Evolutionary conservation across 2,329 filamentous ascomycete genomes (phyloP).

Genomic region (Trichocomaceae sp.): DNA sequence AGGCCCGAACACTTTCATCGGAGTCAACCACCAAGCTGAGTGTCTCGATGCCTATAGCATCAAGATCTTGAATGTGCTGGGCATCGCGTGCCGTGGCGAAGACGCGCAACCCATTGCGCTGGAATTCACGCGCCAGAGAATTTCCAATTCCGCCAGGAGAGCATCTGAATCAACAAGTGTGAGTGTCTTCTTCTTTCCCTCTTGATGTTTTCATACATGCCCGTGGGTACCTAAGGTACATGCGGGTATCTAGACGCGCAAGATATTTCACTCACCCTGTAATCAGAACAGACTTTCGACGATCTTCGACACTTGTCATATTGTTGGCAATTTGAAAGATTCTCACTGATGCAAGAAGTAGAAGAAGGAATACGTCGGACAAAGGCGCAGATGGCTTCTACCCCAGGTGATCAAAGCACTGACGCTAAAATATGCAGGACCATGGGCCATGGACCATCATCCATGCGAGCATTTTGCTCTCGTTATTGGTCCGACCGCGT

Average conservation of each 20-base stretch:
- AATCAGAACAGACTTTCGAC: slow-evolving; percentile 36
- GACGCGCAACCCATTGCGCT: slow-evolving; percentile 47
- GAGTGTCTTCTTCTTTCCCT: not conserved
- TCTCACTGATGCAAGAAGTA: not conserved
- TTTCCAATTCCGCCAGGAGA: slow-evolving; percentile 54
- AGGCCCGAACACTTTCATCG: slow-evolving; percentile 42
- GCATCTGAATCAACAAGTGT: slow-evolving; percentile 29
- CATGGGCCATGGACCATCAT: too few species aligned
- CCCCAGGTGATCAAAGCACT: not conserved
- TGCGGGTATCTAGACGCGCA: too few species aligned
- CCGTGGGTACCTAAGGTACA: not conserved
- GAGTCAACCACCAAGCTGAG: slow-evolving; percentile 49
- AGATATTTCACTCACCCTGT: slow-evolving; percentile 30
- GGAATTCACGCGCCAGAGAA: slow-evolving; percentile 52
- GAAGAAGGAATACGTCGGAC: not conserved
- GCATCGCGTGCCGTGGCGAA: slow-evolving; percentile 53
- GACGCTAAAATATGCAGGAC: not conserved
- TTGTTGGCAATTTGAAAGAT: not conserved
- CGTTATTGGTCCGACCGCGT: not conserved
- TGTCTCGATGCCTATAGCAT: slow-evolving; percentile 48
- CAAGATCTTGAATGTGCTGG: slow-evolving; percentile 44
- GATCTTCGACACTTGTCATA: slow-evolving; percentile 25
- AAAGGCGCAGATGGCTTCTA: not conserved
- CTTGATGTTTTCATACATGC: not conserved
- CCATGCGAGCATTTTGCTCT: not conserved